Conservation (phyloP, 225 moss, liverwort and hornwort genomes). For the Marchantia polymorpha region DNA sequence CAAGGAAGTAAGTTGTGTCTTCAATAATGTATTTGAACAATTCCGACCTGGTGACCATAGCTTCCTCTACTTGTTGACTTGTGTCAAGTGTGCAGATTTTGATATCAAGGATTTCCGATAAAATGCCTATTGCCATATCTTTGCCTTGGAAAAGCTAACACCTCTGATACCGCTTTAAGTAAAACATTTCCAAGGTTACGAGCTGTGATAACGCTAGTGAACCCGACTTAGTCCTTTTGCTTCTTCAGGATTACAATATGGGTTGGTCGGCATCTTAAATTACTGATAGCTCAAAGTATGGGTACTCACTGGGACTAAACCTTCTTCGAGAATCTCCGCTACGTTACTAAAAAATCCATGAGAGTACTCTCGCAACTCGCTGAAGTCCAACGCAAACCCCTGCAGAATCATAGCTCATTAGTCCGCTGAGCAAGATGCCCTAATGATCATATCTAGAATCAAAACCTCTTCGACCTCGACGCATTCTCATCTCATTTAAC, state of each 20-base stretch:
- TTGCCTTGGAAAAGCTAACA: neutral
- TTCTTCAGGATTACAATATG: neutral
- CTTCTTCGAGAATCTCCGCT: slow-evolving; percentile 90
- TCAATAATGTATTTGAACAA: neutral
- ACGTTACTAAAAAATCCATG: slow-evolving; percentile 99
- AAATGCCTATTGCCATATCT: neutral
- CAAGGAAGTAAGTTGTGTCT: neutral
- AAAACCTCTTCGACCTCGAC: too few species aligned
- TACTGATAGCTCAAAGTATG: neutral
- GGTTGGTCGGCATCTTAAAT: neutral
- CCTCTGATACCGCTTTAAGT: neutral
- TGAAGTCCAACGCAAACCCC: slow-evolving; percentile 90
- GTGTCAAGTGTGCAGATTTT: too few species aligned
- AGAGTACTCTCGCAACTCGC: slow-evolving; percentile 90
- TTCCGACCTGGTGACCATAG: too few species aligned
- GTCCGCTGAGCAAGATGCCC: too few species aligned
- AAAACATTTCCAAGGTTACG: neutral
- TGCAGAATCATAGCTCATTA: slow-evolving; percentile 21
- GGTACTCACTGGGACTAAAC: slow-evolving; percentile 59
- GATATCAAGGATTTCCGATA: too few species aligned
- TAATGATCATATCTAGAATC: too few species aligned
- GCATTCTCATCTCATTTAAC: neutral
- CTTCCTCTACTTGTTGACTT: too few species aligned
- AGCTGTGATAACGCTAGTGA: neutral
- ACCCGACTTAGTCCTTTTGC: neutral